These are phyloP conservation scores for Prunus yedoensis DNA, from an alignment of 331 rosid species.

Conservation along the genomic window DNA sequence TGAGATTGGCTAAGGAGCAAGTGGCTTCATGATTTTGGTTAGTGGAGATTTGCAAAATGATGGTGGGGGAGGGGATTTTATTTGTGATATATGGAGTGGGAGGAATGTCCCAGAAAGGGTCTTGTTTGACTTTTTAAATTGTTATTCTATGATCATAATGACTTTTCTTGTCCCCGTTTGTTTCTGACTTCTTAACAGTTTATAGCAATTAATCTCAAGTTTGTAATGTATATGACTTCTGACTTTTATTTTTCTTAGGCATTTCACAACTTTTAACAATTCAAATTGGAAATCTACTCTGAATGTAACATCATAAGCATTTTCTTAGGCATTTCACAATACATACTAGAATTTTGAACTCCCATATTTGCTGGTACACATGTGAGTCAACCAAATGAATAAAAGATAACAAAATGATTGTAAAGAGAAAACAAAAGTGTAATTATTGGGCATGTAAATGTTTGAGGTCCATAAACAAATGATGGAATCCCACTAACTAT, in stretches of 20 bases:
- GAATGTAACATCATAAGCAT: too few species aligned
- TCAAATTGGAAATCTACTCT: too few species aligned
- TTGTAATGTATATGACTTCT: too few species aligned
- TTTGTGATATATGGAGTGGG: slow-evolving; percentile 16
- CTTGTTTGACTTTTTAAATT: slow-evolving; percentile 35
- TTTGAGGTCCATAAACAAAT: slow-evolving; percentile 17
- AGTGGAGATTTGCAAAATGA: slow-evolving; percentile 16
- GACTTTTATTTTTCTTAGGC: too few species aligned
- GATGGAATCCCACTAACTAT: slow-evolving; percentile 30
- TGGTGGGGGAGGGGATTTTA: slow-evolving; percentile 29
- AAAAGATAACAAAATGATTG: background rate
- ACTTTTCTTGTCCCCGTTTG: background rate
- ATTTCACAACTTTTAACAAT: too few species aligned
- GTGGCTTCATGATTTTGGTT: slow-evolving; percentile 14
- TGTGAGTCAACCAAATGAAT: background rate
- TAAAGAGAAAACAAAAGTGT: background rate
- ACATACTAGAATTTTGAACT: too few species aligned
- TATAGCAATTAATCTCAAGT: background rate
- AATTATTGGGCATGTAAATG: slow-evolving; percentile 8
- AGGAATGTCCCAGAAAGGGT: slow-evolving; percentile 33
- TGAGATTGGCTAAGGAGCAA: slow-evolving; percentile 6
- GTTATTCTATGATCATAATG: slow-evolving; percentile 10
- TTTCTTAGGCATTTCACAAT: too few species aligned
- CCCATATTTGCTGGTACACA: too few species aligned
- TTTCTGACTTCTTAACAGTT: slow-evolving; percentile 10